Evolutionary conservation across 331 rosid species (phyloP).

Genomic region (Pyracantha coccinea): DNA sequence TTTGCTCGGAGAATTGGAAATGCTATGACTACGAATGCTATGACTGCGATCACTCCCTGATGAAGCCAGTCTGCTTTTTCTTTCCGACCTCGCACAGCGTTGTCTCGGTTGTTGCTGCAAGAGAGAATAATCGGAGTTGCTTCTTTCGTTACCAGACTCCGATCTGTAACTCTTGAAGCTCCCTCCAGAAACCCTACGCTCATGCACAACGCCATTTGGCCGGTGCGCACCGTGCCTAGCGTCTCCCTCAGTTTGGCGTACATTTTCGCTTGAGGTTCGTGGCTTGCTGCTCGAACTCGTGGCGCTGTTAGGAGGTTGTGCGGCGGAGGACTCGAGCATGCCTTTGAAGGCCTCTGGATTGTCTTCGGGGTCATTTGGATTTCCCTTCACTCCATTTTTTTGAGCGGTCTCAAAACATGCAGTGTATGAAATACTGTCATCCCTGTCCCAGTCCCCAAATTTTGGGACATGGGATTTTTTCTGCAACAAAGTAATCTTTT

Average conservation of each 20-base stretch:
- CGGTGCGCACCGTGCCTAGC: neutral
- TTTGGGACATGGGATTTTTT: slow-evolving; percentile 42
- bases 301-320: neutral
- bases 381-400: slow-evolving; percentile 17
- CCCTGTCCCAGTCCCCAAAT: slow-evolving; percentile 54
- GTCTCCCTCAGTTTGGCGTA: neutral
- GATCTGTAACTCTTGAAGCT: slow-evolving; percentile 7
- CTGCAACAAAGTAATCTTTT: neutral
- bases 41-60: neutral
- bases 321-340: neutral
- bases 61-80: slow-evolving; percentile 1
- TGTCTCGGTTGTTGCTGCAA: neutral
- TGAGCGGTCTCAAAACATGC: slow-evolving; percentile 39
- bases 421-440: slow-evolving; percentile 34
- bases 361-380: slow-evolving; percentile 43
- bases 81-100: slow-evolving; percentile 1
- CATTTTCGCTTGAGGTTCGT: neutral
- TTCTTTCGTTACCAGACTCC: slow-evolving; percentile 14
- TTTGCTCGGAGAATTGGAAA: neutral
- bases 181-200: neutral
- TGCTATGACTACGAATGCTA: neutral
- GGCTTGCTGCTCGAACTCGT: neutral
- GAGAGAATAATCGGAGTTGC: slow-evolving; percentile 13
- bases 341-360: slow-evolving; percentile 32
- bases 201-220: neutral